phyloP scores from a whole-genome alignment of 2,329 filamentous ascomycete genomes.

The Falciphora oryzae region DNA sequence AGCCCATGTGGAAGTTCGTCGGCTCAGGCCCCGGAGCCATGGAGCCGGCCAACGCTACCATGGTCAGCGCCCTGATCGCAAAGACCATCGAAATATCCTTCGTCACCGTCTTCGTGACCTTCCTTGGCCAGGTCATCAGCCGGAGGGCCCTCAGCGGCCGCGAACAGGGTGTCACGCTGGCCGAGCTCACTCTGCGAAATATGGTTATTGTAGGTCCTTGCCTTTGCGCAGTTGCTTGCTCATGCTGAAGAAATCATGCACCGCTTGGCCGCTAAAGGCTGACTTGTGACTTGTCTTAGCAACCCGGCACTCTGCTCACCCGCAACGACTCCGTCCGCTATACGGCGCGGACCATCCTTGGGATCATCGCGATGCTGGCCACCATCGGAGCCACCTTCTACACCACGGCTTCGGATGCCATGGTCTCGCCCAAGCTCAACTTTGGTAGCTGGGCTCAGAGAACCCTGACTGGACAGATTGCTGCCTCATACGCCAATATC shows the following conservation, averaged over 20 bases:
- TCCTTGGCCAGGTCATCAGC: conserved; percentile 56
- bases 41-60: conserved; percentile 1
- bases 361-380: conserved; percentile 56
- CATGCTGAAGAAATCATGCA: background rate
- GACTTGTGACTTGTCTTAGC: conserved; percentile 24
- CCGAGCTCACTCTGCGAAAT: conserved; percentile 71
- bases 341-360: conserved; percentile 58
- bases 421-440: conserved; percentile 68
- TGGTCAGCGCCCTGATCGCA: conserved; percentile 8
- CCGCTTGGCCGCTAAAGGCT: background rate
- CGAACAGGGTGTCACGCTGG: conserved; percentile 62
- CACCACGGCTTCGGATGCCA: conserved; percentile 67
- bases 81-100: conserved; percentile 11
- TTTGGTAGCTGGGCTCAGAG: conserved; percentile 45
- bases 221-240: background rate
- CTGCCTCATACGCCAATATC: conserved; percentile 58
- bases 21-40: background rate
- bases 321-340: conserved; percentile 61
- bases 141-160: conserved; percentile 57
- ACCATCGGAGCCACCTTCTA: conserved; percentile 66
- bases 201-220: conserved; percentile 52
- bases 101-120: conserved; percentile 11
- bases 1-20: conserved; percentile 4
- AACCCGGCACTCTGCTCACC: conserved; percentile 67
- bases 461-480: conserved; percentile 50